Evolutionary conservation across 805 yeast species (phyloP).

Genomic region (Grigorovia jiainica): DNA sequence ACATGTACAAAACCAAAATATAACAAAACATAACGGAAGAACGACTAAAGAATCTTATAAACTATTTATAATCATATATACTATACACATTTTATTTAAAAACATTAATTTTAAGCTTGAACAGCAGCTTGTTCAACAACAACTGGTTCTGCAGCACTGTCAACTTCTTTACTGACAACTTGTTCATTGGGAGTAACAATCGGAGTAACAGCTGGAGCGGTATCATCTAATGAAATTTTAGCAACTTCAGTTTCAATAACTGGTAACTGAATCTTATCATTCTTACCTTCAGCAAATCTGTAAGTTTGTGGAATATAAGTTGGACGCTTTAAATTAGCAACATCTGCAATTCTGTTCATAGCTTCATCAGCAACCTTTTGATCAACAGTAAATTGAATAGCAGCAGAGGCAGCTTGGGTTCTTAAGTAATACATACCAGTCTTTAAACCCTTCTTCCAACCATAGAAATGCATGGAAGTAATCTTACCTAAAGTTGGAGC

Average conservation of each 20-base stretch:
- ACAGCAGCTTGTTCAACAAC: neutral
- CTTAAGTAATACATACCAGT: slow-evolving; percentile 96
- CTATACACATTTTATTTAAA: neutral
- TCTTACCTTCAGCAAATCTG: slow-evolving; percentile 6
- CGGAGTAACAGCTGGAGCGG: too few species aligned
- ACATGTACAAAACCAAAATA: too few species aligned
- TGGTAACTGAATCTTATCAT: slow-evolving; percentile 1
- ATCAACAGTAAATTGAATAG: slow-evolving; percentile 81
- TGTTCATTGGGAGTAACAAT: neutral
- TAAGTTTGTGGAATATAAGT: slow-evolving; percentile 20
- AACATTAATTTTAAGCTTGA: neutral
- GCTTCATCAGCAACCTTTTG: slow-evolving; percentile 45
- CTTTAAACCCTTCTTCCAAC: slow-evolving; percentile 93
- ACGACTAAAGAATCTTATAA: too few species aligned
- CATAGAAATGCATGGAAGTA: slow-evolving; percentile 94
- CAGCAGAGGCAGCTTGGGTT: slow-evolving; percentile 94
- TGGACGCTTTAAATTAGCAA: slow-evolving; percentile 31
- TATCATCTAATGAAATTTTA: neutral
- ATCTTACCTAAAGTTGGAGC: slow-evolving; percentile 91
- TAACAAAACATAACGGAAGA: too few species aligned
- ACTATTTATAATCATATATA: neutral
- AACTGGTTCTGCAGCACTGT: neutral
- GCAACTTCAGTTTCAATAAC: neutral
- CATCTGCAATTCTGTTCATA: slow-evolving; percentile 25
- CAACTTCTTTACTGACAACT: neutral